A percentile compares a stretch with the other conserved stretches of the same genome.
phyloP scores from a whole-genome alignment of 1,284 basidiomycete species.

The Microbotryomycetes sp. region DNA sequence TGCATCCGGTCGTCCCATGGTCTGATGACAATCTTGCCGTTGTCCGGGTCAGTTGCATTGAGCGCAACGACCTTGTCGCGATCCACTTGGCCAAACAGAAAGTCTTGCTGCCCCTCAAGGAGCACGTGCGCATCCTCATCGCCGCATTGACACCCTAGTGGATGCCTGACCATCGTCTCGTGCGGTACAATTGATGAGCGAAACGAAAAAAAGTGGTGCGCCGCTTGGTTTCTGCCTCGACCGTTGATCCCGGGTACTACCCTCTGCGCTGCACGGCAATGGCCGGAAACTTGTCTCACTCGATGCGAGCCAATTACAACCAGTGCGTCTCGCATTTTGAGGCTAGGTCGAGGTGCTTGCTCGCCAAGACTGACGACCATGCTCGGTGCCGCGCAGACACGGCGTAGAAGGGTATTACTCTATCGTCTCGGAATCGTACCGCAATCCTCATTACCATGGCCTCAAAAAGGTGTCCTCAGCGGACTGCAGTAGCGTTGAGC shows the following conservation, averaged over 20 bases:
- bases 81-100: slow-evolving; percentile 27
- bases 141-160: slow-evolving; percentile 21
- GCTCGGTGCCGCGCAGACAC: slow-evolving; percentile 34
- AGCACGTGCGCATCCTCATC: slow-evolving; percentile 23
- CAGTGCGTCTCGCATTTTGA: slow-evolving; percentile 38
- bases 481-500: no score
- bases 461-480: slow-evolving; percentile 57
- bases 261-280: neutral
- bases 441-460: slow-evolving; percentile 64
- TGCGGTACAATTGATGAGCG: neutral
- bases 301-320: slow-evolving; percentile 63
- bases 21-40: slow-evolving; percentile 28
- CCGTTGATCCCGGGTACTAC: neutral
- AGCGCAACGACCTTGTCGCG: slow-evolving; percentile 33
- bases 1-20: slow-evolving; percentile 33
- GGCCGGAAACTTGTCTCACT: slow-evolving; percentile 49
- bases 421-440: slow-evolving; percentile 40
- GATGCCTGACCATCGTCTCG: slow-evolving; percentile 23
- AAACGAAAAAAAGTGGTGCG: neutral
- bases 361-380: no score
- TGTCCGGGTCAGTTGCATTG: slow-evolving; percentile 26
- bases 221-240: neutral
- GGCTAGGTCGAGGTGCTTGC: no score
- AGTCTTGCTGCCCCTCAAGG: slow-evolving; percentile 20
- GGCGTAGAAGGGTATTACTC: slow-evolving; percentile 55